A percentile compares a stretch with the other conserved stretches of the same genome.
Conservation (phyloP, 1,284 basidiomycete genomes). For the Moniliophthora roreri region DNA sequence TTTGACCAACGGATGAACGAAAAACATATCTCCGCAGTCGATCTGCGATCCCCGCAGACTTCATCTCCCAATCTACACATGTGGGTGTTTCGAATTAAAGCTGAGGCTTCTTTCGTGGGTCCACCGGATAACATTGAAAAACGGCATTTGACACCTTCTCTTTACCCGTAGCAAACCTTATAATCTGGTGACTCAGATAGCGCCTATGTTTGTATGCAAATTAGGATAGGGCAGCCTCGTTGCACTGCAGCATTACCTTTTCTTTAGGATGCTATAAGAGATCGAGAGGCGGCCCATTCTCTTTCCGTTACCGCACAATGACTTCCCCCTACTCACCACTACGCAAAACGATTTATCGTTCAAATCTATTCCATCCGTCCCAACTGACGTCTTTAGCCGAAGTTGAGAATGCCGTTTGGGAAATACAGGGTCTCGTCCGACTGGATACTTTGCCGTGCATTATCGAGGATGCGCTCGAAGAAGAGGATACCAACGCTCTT, state of each 20-base stretch:
- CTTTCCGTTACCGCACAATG: constrained; percentile 3
- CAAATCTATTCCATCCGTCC: constrained; percentile 6
- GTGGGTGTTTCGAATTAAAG: no score
- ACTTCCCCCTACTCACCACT: background rate
- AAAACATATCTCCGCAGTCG: no score
- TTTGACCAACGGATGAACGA: no score
- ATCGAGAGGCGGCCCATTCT: background rate
- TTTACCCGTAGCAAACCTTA: background rate
- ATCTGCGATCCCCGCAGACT: no score
- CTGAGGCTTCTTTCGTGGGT: no score
- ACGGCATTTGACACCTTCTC: no score
- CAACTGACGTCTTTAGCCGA: constrained; percentile 6
- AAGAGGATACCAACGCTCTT: constrained; percentile 3
- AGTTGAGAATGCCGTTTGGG: constrained; percentile 5
- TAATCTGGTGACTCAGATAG: background rate
- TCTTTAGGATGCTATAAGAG: background rate
- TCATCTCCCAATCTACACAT: no score
- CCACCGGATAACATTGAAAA: no score
- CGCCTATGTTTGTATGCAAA: background rate
- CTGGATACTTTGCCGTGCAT: constrained; percentile 1
- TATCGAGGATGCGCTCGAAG: constrained; percentile 6
- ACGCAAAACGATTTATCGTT: constrained; percentile 1
- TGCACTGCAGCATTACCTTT: background rate
- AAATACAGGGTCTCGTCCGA: constrained; percentile 4
- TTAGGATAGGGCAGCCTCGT: constrained; percentile 1